phyloP scores from a whole-genome alignment of 2,329 filamentous ascomycete species.

The Arthrobotrys sphaeroides region DNA sequence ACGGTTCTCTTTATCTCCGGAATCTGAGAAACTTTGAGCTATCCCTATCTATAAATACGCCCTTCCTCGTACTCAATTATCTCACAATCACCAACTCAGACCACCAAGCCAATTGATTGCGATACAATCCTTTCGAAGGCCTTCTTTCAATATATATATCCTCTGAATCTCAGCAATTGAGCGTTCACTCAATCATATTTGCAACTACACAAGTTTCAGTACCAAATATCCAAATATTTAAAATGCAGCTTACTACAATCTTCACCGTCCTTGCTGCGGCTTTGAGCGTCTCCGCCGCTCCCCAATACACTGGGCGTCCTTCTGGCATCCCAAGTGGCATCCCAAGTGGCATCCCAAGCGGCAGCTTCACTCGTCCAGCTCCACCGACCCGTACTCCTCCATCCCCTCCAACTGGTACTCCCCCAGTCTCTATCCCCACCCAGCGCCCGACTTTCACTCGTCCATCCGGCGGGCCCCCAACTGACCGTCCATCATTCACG shows the following conservation, averaged over 20 bases:
- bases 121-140: background rate
- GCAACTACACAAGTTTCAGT: background rate
- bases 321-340: conserved; percentile 19
- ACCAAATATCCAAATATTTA: background rate
- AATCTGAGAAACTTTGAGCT: background rate
- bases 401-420: background rate
- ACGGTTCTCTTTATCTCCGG: background rate
- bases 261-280: conserved; percentile 26
- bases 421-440: too few species aligned
- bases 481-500: background rate
- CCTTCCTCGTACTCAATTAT: background rate
- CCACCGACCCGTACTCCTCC: conserved; percentile 2
- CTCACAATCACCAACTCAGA: conserved; percentile 13
- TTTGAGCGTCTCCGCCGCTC: conserved; percentile 37
- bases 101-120: too few species aligned
- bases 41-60: conserved; percentile 31
- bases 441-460: background rate
- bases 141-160: conserved; percentile 6
- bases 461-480: conserved; percentile 3
- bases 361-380: background rate
- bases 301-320: conserved; percentile 22
- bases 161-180: conserved; percentile 6
- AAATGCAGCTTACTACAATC: conserved; percentile 38
- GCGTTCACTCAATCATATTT: background rate
- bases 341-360: background rate